phyloP scores from a whole-genome alignment of 208 protist species.

The Acanthamoeba castellanii region DNA sequence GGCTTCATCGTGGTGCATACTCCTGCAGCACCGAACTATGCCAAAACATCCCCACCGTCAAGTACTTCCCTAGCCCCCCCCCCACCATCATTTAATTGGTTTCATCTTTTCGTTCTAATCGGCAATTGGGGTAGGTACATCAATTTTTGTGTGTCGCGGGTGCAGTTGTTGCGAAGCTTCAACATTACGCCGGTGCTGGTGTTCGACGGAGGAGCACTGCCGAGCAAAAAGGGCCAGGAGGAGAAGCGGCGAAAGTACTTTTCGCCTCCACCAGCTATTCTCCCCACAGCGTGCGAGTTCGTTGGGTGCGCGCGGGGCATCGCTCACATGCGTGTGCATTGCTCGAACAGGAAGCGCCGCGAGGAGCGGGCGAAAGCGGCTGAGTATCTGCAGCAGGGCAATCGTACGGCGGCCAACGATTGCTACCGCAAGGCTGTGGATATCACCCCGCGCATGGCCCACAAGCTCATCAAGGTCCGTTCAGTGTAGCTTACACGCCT shows the following conservation, averaged over 20 bases:
- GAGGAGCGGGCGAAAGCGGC: constrained; percentile 77
- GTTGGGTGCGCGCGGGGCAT: no score
- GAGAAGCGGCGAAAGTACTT: constrained; percentile 85
- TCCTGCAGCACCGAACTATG: constrained; percentile 89
- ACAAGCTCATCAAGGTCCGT: constrained; percentile 86
- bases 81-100: background rate
- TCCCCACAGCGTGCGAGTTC: no score
- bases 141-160: constrained; percentile 86
- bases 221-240: constrained; percentile 92
- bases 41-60: constrained; percentile 78
- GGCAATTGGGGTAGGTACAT: constrained; percentile 77
- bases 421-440: constrained; percentile 90
- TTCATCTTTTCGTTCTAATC: constrained; percentile 50
- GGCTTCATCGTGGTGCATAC: constrained; percentile 91
- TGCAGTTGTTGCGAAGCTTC: constrained; percentile 88
- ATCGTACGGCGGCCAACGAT: constrained; percentile 84
- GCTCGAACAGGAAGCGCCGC: constrained; percentile 77
- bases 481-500: constrained; percentile 43
- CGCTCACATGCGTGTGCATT: no score
- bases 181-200: constrained; percentile 93
- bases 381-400: constrained; percentile 82
- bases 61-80: constrained; percentile 52
- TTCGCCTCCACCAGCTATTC: background rate
- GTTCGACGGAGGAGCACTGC: constrained; percentile 94
- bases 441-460: constrained; percentile 91